These are phyloP conservation scores for Suhomyces maxii DNA, from an alignment of 1,139 yeast genomes.

Conservation along the genomic window DNA sequence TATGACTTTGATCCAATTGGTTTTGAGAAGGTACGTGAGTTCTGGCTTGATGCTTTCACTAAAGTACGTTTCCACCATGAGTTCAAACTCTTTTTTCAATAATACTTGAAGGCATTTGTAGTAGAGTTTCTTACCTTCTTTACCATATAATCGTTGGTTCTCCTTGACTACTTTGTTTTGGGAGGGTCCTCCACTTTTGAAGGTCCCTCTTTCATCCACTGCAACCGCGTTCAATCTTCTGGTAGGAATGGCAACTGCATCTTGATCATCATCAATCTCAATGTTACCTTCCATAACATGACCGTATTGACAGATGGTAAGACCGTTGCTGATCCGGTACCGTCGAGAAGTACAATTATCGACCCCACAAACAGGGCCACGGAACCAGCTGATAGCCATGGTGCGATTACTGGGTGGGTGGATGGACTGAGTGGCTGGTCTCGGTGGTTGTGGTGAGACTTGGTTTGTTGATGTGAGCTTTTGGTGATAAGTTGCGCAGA, in stretches of 20 bases:
- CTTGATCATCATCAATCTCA: slow-evolving; percentile 78
- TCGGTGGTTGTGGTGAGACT: background rate
- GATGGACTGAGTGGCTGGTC: background rate
- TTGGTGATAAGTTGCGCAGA: too few species aligned
- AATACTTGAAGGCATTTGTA: slow-evolving; percentile 56
- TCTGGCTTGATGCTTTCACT: slow-evolving; percentile 11
- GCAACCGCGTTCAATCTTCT: slow-evolving; percentile 50
- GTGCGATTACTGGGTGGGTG: background rate
- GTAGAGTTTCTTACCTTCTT: slow-evolving; percentile 47
- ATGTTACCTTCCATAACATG: slow-evolving; percentile 83
- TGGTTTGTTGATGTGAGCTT: too few species aligned
- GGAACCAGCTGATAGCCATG: slow-evolving; percentile 44
- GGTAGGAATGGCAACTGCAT: slow-evolving; percentile 49
- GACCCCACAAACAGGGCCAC: slow-evolving; percentile 85
- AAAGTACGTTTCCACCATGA: slow-evolving; percentile 27
- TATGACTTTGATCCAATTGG: slow-evolving; percentile 29
- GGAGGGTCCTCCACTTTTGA: slow-evolving; percentile 10
- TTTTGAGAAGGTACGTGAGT: slow-evolving; percentile 14
- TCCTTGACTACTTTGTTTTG: slow-evolving; percentile 4
- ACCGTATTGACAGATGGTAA: slow-evolving; percentile 81
- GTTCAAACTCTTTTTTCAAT: slow-evolving; percentile 47
- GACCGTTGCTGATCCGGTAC: slow-evolving; percentile 74
- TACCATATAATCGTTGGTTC: slow-evolving; percentile 44
- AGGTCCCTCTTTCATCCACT: slow-evolving; percentile 15
- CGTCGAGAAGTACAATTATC: slow-evolving; percentile 83